Conservation (phyloP, 1,139 yeast species). For the Yamadazyma epiphylla region DNA sequence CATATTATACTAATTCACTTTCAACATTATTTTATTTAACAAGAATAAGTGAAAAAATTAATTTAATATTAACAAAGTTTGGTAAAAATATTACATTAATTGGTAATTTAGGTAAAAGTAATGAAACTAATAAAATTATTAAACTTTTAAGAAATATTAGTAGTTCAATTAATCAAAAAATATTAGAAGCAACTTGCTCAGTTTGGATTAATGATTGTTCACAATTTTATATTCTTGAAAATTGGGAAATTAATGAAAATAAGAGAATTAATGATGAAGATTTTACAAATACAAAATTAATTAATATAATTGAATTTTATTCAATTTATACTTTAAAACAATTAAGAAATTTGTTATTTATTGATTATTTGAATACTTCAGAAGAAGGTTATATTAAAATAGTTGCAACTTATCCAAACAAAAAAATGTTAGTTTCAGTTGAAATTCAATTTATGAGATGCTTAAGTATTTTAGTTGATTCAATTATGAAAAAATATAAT, state of each 20-base stretch:
- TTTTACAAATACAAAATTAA: conserved; percentile 30
- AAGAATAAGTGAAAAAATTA: conserved; percentile 26
- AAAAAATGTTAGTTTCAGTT: conserved; percentile 37
- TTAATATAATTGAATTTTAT: conserved; percentile 35
- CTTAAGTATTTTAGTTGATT: conserved; percentile 39
- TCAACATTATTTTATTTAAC: conserved; percentile 37
- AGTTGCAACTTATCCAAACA: conserved; percentile 37
- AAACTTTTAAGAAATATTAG: conserved; percentile 33
- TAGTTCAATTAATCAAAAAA: conserved; percentile 31
- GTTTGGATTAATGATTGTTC: conserved; percentile 49
- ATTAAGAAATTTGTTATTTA: conserved; percentile 24
- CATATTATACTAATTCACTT: conserved; percentile 40
- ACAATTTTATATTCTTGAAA: conserved; percentile 43
- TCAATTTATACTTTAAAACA: conserved; percentile 33
- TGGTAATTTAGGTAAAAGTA: conserved; percentile 30
- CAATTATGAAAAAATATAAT: conserved; percentile 40
- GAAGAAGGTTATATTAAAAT: conserved; percentile 20
- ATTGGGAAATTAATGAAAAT: conserved; percentile 31
- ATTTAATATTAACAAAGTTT: conserved; percentile 27
- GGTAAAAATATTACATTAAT: conserved; percentile 32
- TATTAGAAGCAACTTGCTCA: conserved; percentile 42
- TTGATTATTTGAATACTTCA: conserved; percentile 14
- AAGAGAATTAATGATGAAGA: conserved; percentile 9
- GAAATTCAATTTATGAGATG: conserved; percentile 49
- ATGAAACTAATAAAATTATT: conserved; percentile 36